Evolutionary conservation across 768 basidiomycete genomes (phyloP).

Genomic region (Epithele typhae): DNA sequence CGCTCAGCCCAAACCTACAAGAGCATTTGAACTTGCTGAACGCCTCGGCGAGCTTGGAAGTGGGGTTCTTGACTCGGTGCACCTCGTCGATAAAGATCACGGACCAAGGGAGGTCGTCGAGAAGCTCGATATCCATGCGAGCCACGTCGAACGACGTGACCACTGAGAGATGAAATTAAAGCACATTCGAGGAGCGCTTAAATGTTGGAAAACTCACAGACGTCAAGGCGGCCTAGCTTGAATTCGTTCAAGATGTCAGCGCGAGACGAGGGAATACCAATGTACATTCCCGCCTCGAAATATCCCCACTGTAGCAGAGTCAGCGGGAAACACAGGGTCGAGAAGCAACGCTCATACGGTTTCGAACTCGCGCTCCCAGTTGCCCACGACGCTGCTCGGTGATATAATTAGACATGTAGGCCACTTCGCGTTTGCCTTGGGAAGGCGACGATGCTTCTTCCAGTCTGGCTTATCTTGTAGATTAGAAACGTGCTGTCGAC

Average conservation of each 20-base stretch:
- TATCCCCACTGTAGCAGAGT: constrained; percentile 74
- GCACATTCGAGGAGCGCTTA: too few species aligned
- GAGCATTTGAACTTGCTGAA: constrained; percentile 65
- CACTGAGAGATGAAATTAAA: too few species aligned
- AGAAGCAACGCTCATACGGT: constrained; percentile 44
- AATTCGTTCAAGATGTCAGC: constrained; percentile 63
- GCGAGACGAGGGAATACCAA: constrained; percentile 48
- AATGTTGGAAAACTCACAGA: constrained; percentile 62
- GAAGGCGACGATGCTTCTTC: constrained; percentile 48
- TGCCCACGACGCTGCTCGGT: constrained; percentile 76
- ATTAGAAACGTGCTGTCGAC: constrained; percentile 59
- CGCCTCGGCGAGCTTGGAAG: constrained; percentile 60
- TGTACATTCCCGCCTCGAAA: constrained; percentile 80
- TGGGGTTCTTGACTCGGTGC: constrained; percentile 82
- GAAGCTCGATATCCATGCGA: constrained; percentile 59
- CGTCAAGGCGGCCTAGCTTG: constrained; percentile 76
- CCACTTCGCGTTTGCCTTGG: constrained; percentile 70
- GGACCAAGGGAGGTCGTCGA: constrained; percentile 69
- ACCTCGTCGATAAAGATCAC: constrained; percentile 85
- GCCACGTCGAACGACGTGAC: constrained; percentile 79
- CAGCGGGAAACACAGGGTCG: not conserved
- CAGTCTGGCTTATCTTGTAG: constrained; percentile 59
- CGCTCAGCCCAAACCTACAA: constrained; percentile 81
- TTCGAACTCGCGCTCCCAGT: constrained; percentile 88
- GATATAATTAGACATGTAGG: constrained; percentile 86